A percentile compares a stretch with the other conserved stretches of the same genome.
phyloP scores from a whole-genome alignment of 495 filamentous ascomycete genomes.

The Lichina pygmaea region DNA sequence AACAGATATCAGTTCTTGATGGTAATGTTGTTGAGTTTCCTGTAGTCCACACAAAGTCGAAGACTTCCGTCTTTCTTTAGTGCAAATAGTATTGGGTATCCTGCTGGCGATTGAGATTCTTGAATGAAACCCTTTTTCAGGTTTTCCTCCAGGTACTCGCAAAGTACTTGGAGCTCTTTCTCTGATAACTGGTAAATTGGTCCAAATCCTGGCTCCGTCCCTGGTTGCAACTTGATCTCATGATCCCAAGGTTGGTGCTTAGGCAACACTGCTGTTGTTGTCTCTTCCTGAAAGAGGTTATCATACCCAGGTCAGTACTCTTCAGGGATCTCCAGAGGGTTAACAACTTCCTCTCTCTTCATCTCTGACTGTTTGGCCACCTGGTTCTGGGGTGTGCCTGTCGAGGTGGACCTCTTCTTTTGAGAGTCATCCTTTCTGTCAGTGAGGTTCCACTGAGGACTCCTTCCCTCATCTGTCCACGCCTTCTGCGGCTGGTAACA shows the following conservation, averaged over 20 bases:
- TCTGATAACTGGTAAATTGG: not conserved
- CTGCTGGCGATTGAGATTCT: not conserved
- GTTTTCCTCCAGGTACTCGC: not conserved
- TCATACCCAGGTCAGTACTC: not conserved
- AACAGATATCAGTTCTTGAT: too few relatives aligned
- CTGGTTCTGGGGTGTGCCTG: too few relatives aligned
- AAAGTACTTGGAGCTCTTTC: not conserved
- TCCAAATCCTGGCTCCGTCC: not conserved
- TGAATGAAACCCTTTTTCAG: not conserved
- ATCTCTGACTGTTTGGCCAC: too few relatives aligned
- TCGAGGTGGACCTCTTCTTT: too few relatives aligned
- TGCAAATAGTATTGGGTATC: not conserved
- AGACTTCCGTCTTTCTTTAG: conserved; percentile 1
- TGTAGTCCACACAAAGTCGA: conserved; percentile 1
- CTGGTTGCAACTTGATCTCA: not conserved
- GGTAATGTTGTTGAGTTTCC: not conserved
- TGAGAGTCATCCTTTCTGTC: too few relatives aligned
- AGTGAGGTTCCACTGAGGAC: too few relatives aligned
- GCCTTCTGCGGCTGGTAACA: too few relatives aligned
- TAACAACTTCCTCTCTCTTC: too few relatives aligned
- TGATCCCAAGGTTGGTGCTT: not conserved
- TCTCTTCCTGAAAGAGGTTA: not conserved
- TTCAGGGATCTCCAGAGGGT: not conserved
- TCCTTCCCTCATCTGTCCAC: too few relatives aligned
- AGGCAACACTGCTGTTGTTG: not conserved